Conservation (phyloP, 108 stramenopile genomes). For the Skeletonema marinoi region DNA sequence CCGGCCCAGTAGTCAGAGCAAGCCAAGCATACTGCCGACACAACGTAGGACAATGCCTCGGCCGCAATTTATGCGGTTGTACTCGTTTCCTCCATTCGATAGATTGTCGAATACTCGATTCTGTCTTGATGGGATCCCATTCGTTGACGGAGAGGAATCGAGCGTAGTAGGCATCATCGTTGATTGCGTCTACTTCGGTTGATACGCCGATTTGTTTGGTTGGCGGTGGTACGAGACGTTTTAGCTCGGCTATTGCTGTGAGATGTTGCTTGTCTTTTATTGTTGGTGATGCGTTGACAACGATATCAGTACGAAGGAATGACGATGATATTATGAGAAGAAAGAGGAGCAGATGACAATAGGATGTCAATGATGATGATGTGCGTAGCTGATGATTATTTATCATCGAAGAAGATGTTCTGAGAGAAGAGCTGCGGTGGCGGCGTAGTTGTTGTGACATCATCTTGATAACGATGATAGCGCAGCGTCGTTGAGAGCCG, state of each 20-base stretch:
- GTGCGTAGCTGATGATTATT: background rate
- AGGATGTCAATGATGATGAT: background rate
- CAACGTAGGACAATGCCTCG: background rate
- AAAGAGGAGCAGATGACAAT: background rate
- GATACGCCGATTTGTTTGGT: background rate
- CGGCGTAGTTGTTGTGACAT: background rate
- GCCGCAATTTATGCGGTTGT: background rate
- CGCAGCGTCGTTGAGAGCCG: too few relatives aligned
- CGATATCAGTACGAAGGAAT: background rate
- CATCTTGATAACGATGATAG: background rate
- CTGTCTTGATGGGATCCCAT: conserved; percentile 1
- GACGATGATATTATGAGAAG: background rate
- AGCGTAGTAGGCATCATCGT: conserved; percentile 1
- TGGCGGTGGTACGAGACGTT: background rate
- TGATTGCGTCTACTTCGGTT: background rate
- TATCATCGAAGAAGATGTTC: too few relatives aligned
- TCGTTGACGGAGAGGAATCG: background rate
- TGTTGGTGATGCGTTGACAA: background rate
- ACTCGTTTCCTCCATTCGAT: background rate
- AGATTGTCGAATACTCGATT: background rate
- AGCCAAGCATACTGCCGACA: conserved; percentile 10
- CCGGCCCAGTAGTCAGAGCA: background rate
- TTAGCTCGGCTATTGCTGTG: background rate
- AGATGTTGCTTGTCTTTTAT: background rate
- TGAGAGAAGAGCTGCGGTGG: background rate